These are phyloP conservation scores for Arthrobotrys sinensis DNA, from an alignment of 2,329 filamentous ascomycete species.

Conservation along the genomic window DNA sequence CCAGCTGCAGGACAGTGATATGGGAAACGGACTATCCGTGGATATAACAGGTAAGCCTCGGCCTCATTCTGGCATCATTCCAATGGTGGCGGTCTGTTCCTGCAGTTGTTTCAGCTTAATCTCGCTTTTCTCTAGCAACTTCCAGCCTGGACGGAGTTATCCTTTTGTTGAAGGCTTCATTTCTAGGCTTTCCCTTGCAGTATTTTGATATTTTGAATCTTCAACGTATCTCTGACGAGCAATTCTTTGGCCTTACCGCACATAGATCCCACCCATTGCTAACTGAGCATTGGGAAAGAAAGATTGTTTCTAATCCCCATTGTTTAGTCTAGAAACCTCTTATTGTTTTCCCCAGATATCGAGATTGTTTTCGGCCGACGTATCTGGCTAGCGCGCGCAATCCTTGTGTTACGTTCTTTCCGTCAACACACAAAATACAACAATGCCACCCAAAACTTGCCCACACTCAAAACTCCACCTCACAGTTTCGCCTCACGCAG, in stretches of 20 bases:
- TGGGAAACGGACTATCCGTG: neutral
- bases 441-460: slow-evolving; percentile 43
- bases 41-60: slow-evolving; percentile 20
- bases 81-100: slow-evolving; percentile 1
- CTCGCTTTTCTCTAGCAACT: slow-evolving; percentile 47
- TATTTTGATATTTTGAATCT: neutral
- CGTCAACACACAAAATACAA: slow-evolving; percentile 24
- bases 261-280: too few species aligned
- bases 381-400: neutral
- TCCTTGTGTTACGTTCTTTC: neutral
- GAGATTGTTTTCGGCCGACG: neutral
- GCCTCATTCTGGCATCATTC: slow-evolving; percentile 23
- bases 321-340: too few species aligned
- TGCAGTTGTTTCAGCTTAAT: slow-evolving; percentile 27
- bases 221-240: neutral
- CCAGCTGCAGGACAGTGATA: slow-evolving; percentile 9
- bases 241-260: neutral
- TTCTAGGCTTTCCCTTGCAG: neutral
- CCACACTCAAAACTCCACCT: slow-evolving; percentile 20
- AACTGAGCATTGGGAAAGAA: too few species aligned
- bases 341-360: too few species aligned
- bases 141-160: neutral
- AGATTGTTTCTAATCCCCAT: too few species aligned
- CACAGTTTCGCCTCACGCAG: slow-evolving; percentile 25
- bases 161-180: neutral